A percentile compares a stretch with the other conserved stretches of the same genome.
Conservation (phyloP, 805 yeast genomes). For the Starmerella geochares region DNA sequence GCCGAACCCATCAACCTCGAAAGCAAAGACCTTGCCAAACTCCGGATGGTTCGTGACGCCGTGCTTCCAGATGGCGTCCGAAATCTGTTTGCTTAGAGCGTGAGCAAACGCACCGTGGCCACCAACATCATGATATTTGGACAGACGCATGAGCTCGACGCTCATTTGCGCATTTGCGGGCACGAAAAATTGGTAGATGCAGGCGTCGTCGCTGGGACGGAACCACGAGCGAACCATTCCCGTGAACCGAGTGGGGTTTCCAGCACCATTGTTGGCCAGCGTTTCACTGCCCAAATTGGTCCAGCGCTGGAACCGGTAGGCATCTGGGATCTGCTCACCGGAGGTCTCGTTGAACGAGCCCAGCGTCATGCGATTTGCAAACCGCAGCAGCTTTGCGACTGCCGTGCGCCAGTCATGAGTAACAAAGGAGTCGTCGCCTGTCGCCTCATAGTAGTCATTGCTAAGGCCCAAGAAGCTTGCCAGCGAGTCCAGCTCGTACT, state of each 20-base stretch:
- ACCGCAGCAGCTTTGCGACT: constrained; percentile 40
- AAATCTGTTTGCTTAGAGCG: constrained; percentile 37
- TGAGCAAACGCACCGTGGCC: constrained; percentile 24
- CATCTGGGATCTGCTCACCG: constrained; percentile 42
- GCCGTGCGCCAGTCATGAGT: constrained; percentile 51
- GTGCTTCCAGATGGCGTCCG: constrained; percentile 47
- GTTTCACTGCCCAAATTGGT: constrained; percentile 77
- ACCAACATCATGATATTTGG: constrained; percentile 24
- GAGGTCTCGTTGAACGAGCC: constrained; percentile 37
- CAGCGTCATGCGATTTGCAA: constrained; percentile 12
- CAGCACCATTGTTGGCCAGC: constrained; percentile 63
- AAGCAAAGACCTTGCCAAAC: constrained; percentile 73
- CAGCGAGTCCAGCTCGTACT: constrained; percentile 76
- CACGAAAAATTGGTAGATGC: constrained; percentile 65
- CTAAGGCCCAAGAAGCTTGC: constrained; percentile 71
- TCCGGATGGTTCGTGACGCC: constrained; percentile 59
- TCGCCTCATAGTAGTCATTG: constrained; percentile 54
- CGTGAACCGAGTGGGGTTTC: constrained; percentile 67
- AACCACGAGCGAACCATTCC: constrained; percentile 75
- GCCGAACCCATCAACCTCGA: constrained; percentile 83
- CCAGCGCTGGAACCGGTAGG: constrained; percentile 60
- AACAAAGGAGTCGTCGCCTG: constrained; percentile 36
- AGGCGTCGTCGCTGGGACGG: constrained; percentile 82
- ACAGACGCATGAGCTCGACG: constrained; percentile 45
- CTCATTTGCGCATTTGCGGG: constrained; percentile 77